Evolutionary conservation across 106 monocot species (phyloP).

Genomic region (Apostasia ramifera): DNA sequence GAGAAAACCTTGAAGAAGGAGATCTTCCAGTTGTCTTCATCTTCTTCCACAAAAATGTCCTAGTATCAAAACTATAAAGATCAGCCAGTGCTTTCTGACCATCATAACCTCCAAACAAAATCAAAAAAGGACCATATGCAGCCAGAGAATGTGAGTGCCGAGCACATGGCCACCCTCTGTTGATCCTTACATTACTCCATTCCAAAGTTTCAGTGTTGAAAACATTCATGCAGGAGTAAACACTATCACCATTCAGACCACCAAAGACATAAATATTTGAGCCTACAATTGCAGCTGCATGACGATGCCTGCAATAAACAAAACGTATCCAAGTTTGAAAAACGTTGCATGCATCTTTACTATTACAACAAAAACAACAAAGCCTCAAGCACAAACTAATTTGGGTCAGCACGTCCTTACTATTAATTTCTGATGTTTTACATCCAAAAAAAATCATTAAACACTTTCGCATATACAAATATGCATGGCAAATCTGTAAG

Average conservation of each 20-base stretch:
- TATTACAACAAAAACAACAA: background rate
- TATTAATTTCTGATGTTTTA: no score
- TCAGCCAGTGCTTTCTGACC: constrained; percentile 73
- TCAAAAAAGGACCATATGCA: constrained; percentile 43
- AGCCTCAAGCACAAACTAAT: no score
- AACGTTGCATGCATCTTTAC: background rate
- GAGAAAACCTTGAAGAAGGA: constrained; percentile 87
- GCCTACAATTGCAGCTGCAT: constrained; percentile 78
- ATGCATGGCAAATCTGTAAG: no score
- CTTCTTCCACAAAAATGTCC: constrained; percentile 44
- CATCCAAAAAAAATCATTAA: no score
- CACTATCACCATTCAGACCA: constrained; percentile 64
- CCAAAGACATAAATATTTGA: constrained; percentile 84
- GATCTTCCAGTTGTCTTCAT: constrained; percentile 41
- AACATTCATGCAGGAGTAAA: constrained; percentile 70
- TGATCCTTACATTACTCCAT: constrained; percentile 44
- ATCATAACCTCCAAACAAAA: constrained; percentile 88
- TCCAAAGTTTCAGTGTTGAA: constrained; percentile 50
- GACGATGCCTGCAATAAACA: constrained; percentile 69
- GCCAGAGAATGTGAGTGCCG: constrained; percentile 86
- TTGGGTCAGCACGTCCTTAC: no score
- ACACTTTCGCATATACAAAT: no score
- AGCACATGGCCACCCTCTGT: constrained; percentile 70
- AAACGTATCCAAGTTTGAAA: background rate
- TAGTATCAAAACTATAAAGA: constrained; percentile 63